Evolutionary conservation across 306 rosid genomes (phyloP), one percentile per base, ranked within the genome.

Genomic region (Citrullus colocynthis): DNA sequence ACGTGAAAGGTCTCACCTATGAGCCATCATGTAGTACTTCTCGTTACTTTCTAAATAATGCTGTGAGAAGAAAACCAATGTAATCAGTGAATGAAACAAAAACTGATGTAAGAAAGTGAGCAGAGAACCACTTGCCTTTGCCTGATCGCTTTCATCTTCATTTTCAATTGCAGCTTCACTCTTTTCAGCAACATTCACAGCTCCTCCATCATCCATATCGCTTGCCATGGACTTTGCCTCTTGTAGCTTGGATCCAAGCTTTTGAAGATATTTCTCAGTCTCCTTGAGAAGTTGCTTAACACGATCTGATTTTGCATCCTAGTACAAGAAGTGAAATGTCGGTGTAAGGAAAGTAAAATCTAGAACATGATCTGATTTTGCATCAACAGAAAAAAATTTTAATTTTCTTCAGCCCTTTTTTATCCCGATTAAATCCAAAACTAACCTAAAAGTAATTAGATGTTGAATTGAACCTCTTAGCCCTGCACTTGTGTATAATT

Each of bases 251-350:
- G 99, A 96, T 57, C 98, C 94, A 74, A 96, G 99, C 90, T 96
- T 96, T 80, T 96, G 99, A 83, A 96, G 99, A 86, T 96, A 96
- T 80, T 91, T 93, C 82, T 96, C 99, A 2, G 99, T 96, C 86
- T 91, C 99, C 83, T 93, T 96, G 80, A 96, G 96, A 61, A 96
- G 99, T 83, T 96, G 99, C 86, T 91, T 96, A 52, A 96, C 99
- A 76, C 99, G 97, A 84, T 96, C 99, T 71, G 99, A 96, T 79
- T 96, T 96, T 58, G 97, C 98, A 86, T 96, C 99, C 99, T 96
- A 83, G 54, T 37, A 72, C 52, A 78, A 77, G 65, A 76, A 79
- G 77, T 58, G 64, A 79, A 57, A 74, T 21, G 54, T 73, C 24
- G 82, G 30, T 71, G 75, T 78, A 56, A 58, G 54, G 24, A 32